These are phyloP conservation scores for Paulownia fortunei DNA, from an alignment of 257 asterid species.

Conservation along the genomic window DNA sequence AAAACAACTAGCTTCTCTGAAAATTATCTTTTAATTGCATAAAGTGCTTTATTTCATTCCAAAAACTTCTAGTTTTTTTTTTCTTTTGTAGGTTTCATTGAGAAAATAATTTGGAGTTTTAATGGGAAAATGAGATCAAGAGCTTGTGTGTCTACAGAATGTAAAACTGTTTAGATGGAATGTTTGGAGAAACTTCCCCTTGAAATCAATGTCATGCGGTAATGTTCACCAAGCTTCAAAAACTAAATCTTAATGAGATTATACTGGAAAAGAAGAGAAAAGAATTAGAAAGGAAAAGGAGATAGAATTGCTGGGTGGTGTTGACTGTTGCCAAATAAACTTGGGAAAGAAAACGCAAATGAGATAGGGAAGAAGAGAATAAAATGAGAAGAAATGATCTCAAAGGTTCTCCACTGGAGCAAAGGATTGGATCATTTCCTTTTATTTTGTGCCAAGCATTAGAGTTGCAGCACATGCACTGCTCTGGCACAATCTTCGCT, in stretches of 20 bases:
- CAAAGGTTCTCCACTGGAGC: background rate
- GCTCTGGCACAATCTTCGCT: no score
- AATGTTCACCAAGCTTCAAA: background rate
- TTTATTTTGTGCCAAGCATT: background rate
- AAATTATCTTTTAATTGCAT: background rate
- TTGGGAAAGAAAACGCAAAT: background rate
- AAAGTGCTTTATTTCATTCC: background rate
- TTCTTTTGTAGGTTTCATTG: background rate
- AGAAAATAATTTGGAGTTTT: background rate
- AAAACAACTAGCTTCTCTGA: conserved; percentile 1
- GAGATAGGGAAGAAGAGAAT: background rate
- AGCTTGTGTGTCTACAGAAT: background rate
- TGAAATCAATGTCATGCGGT: background rate
- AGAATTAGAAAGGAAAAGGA: no score
- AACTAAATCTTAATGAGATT: background rate
- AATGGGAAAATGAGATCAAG: background rate
- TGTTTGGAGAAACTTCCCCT: background rate
- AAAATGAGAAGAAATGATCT: background rate
- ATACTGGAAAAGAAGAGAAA: no score
- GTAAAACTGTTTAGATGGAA: background rate
- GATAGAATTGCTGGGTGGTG: no score
- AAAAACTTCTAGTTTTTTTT: background rate
- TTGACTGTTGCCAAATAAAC: no score
- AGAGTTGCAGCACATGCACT: background rate
- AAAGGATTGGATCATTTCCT: background rate